Evolutionary conservation across 352 stramenopile genomes (phyloP), one percentile per base, ranked within the genome.

Genomic region (Paralagenidium karlingii): DNA sequence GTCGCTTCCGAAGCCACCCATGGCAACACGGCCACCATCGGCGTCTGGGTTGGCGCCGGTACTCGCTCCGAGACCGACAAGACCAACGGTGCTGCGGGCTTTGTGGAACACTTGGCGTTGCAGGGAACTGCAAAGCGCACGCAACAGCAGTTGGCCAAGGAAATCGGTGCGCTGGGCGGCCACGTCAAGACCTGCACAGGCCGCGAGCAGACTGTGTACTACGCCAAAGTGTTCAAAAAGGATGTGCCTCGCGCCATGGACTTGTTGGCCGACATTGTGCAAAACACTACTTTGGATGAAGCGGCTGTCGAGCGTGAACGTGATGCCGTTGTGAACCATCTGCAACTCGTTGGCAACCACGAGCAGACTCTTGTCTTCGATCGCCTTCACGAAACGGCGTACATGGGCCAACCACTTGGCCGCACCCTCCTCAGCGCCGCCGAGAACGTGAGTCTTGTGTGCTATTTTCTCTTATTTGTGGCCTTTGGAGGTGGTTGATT

Each of bases 91-190:
- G 93, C 94, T 7, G 96, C 96, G 15, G 96, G 99, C 69, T 99
- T 99, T 58, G 51, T 99, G 40, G 96, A 99, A 78, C 96, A 99
- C 76, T 98, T 99, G 93, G 88, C 94, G 31, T 99, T 99, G 77
- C 99, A 99, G 73, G 96, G 96, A 54, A 99, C 96, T 25, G 59
- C 61, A 24, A 96, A 94, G 53, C 77, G 96, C 45, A 98, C 85
- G 34, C 95, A 99, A 71, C 87, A 96, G 60, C 71, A 97, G 59
- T 77, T 99, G 13, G 96, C 99, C 74, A 74, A 98, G 34, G 88
- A 98, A 66, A 99, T 99, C 54, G 96, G 99, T 79, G 98, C 99
- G 74, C 99, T 99, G 92, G 96, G 96, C 45, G 96, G 92, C 49
- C 96, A 99, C 79, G 71, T 99, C 36, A 96, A 99, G 63, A 94